phyloP scores from a whole-genome alignment of 805 yeast species.

The Saturnispora bothae region DNA sequence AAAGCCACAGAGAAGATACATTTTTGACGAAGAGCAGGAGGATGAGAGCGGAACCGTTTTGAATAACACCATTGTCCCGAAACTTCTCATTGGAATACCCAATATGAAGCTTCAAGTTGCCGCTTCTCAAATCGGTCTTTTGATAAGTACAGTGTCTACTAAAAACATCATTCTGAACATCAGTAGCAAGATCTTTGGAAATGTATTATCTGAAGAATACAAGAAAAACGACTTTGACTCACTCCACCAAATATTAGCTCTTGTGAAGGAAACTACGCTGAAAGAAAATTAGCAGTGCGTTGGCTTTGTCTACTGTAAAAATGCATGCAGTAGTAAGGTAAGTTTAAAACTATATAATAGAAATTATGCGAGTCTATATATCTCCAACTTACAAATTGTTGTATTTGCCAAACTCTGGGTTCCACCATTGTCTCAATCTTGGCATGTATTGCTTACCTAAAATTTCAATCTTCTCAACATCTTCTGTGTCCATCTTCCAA shows the following conservation, averaged over 20 bases:
- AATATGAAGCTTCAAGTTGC: slow-evolving; percentile 36
- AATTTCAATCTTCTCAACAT: slow-evolving; percentile 20
- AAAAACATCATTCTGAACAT: slow-evolving; percentile 35
- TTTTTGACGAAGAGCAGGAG: slow-evolving; percentile 13
- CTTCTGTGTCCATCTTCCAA: slow-evolving; percentile 22
- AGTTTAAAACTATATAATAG: no score
- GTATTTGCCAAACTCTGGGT: slow-evolving; percentile 21
- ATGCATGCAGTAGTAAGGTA: no score
- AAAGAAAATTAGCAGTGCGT: no score
- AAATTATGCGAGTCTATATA: no score
- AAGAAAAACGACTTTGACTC: slow-evolving; percentile 32
- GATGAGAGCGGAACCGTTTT: slow-evolving; percentile 24
- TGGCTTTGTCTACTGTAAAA: no score
- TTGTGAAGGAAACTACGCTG: slow-evolving; percentile 14
- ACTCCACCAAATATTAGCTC: slow-evolving; percentile 29
- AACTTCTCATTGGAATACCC: slow-evolving; percentile 35
- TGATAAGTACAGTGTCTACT: slow-evolving; percentile 26
- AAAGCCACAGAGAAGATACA: slow-evolving; percentile 12
- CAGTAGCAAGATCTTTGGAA: slow-evolving; percentile 36
- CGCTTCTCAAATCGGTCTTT: slow-evolving; percentile 39
- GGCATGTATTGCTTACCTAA: slow-evolving; percentile 20
- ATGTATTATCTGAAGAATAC: slow-evolving; percentile 20
- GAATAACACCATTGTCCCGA: slow-evolving; percentile 16
- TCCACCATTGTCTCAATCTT: slow-evolving; percentile 25
- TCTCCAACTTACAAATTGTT: slow-evolving; percentile 2